Evolutionary conservation across 1,284 basidiomycete species (phyloP), one percentile per base, ranked within the genome.

Genomic region (Entoloma clypeatum): DNA sequence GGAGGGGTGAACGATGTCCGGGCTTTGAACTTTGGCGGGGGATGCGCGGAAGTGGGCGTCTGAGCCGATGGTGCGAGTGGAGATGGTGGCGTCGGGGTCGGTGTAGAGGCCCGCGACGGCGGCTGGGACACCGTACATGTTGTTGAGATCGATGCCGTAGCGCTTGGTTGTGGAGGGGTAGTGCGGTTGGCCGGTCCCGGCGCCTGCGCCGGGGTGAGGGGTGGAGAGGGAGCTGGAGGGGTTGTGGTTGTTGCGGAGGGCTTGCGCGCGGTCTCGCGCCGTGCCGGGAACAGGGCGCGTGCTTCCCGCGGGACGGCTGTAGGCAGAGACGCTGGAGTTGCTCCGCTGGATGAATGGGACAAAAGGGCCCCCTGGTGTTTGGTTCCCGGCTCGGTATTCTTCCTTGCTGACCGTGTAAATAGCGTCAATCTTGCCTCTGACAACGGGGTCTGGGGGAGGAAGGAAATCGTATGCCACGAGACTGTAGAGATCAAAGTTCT

Each of bases 11-110:
- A n/a, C 24, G 32, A n/a, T 11, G 18, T 6, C 22, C 17, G 17
- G 31, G 7, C 23, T 36, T 11, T 44, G 18, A 16, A 39, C 42
- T 36, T 45, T 43, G 23, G 41, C 40, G 16, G 18, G 16, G 14
- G 45, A 35, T 16, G 38, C 39, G 5, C 29, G 45, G 19, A 36
- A 39, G 16, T 36, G 45, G 3, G 41, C 23, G 23, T 39, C 43
- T 4, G 19, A 19, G 13, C 28, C 31, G 13, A 49, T 13, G 16
- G 43, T 51, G 8, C 46, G 42, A 3, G 52, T 49, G 8, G 55
- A 58, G 8, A 48, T 28, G 34, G 46, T 54, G 11, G 30, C 26
- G 28, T 29, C 37, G 16, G 45, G 18, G 28, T 36, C 47, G n/a
- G 25, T 43, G 39, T 56, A 54, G 38, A 47, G 31, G 16, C 16